A percentile compares a stretch with the other conserved stretches of the same genome.
Evolutionary conservation across 768 basidiomycete species (phyloP).

Genomic region (Macrolepiota dolichaula): DNA sequence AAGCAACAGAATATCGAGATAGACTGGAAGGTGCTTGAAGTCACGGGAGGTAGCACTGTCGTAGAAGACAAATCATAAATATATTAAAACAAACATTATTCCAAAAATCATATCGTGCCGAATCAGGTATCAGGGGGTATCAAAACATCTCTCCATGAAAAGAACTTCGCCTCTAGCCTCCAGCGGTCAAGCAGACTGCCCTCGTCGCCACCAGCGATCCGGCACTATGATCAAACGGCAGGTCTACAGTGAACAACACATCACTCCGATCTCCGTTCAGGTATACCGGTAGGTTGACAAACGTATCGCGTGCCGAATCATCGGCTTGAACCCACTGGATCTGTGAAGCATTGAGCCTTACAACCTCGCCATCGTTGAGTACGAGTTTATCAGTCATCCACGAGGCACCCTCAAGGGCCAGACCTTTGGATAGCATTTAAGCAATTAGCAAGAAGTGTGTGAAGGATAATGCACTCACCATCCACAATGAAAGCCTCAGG

Average conservation of each 20-base stretch:
- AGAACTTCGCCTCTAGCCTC: constrained; percentile 39
- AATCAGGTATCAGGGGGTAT: constrained; percentile 2
- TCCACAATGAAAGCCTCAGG: constrained; percentile 82
- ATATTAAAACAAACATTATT: constrained; percentile 6
- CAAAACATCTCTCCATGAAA: neutral
- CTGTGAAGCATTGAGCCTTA: constrained; percentile 77
- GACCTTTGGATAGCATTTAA: constrained; percentile 44
- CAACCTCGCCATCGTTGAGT: constrained; percentile 85
- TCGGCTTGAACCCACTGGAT: constrained; percentile 79
- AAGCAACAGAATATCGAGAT: constrained; percentile 68
- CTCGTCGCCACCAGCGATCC: constrained; percentile 77
- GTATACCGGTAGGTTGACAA: constrained; percentile 88
- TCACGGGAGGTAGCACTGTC: constrained; percentile 46
- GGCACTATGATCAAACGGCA: constrained; percentile 71
- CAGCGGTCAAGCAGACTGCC: constrained; percentile 88
- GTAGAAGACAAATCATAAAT: constrained; percentile 16
- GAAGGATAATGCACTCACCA: constrained; percentile 47
- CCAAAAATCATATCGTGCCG: neutral
- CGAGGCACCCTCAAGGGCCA: constrained; percentile 83
- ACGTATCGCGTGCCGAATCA: constrained; percentile 30
- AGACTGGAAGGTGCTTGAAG: constrained; percentile 84
- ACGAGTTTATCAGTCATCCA: constrained; percentile 67
- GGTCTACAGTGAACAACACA: constrained; percentile 84
- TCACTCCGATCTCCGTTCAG: constrained; percentile 87
- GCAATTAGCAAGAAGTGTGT: constrained; percentile 3